Base-by-base conservation (phyloP, 148 eudicot genomes). In the Heliamphora exappendiculata region DNA sequence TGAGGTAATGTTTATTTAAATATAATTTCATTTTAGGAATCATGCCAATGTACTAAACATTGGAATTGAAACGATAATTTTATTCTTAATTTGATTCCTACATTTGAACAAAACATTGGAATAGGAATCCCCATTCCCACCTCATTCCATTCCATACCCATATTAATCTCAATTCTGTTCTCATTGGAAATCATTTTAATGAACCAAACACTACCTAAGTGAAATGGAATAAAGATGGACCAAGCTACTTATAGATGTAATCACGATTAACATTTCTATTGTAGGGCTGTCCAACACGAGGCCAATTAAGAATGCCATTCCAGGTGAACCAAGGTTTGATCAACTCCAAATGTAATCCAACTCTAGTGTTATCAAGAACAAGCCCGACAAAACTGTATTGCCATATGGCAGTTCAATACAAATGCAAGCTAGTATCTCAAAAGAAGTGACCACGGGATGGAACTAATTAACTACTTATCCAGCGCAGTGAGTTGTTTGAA, bases 161-260 rank as follows among this genome's bases (percentile, higher is more conserved):
- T n/a, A n/a, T n/a, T n/a, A n/a, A n/a, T n/a, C n/a, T n/a, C n/a
- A n/a, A n/a, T n/a, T n/a, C n/a, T n/a, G n/a, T n/a, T n/a, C n/a
- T n/a, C n/a, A n/a, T n/a, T n/a, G n/a, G n/a, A n/a, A n/a, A n/a
- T n/a, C n/a, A n/a, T n/a, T n/a, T n/a, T n/a, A n/a, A n/a, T n/a
- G n/a, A n/a, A n/a, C n/a, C n/a, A n/a, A n/a, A n/a, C n/a, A n/a
- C n/a, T n/a, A n/a, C n/a, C n/a, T n/a, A n/a, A 22, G 24, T 57
- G 62, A 57, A 24, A 57, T 57, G 62, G 63, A 24, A 58, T 58
- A 58, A 58, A 58, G 64, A 58, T 58, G 64, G 28, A 58, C 31
- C 16, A 58, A 58, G 64, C 31, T 58, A 28, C 64, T 58, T 26
- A 24, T 3, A 29, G 29, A 22, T 3, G 60, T 28, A 58, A 58